Evolutionary conservation across 1,284 basidiomycete species (phyloP).

Genomic region (Leucoagaricus sp.): DNA sequence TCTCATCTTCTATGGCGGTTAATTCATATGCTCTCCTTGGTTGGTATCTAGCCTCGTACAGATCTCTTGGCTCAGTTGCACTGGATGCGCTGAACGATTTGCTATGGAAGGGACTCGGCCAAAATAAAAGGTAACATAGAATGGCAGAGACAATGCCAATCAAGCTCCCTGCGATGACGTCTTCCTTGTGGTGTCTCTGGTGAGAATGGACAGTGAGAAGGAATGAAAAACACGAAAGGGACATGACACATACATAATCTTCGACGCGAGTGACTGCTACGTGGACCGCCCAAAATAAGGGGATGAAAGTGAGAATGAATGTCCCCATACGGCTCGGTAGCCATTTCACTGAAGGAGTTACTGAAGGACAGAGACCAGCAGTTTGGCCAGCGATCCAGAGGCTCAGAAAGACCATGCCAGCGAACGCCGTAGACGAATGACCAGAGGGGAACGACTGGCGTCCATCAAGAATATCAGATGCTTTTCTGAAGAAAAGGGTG

Average conservation of each 20-base stretch:
- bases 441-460: constrained; percentile 67
- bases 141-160: constrained; percentile 55
- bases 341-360: constrained; percentile 26
- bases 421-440: constrained; percentile 67
- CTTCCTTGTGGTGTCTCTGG: constrained; percentile 69
- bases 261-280: constrained; percentile 64
- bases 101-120: constrained; percentile 58
- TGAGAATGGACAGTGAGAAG: constrained; percentile 4
- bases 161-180: constrained; percentile 60
- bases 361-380: constrained; percentile 49
- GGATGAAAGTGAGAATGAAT: constrained; percentile 50
- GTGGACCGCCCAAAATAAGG: constrained; percentile 58
- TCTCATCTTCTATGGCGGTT: constrained; percentile 45
- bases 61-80: constrained; percentile 39
- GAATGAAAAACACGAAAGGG: constrained; percentile 2
- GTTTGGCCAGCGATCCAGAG: constrained; percentile 67
- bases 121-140: constrained; percentile 59
- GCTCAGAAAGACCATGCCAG: constrained; percentile 63
- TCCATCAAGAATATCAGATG: constrained; percentile 47
- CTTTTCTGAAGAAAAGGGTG: constrained; percentile 32
- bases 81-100: constrained; percentile 28
- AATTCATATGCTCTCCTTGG: constrained; percentile 46
- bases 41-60: constrained; percentile 34
- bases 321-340: constrained; percentile 50
- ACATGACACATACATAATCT: constrained; percentile 55